A percentile compares a stretch with the other conserved stretches of the same genome.
Evolutionary conservation across 768 basidiomycete genomes (phyloP).

Genomic region (Tulasnella sp.): DNA sequence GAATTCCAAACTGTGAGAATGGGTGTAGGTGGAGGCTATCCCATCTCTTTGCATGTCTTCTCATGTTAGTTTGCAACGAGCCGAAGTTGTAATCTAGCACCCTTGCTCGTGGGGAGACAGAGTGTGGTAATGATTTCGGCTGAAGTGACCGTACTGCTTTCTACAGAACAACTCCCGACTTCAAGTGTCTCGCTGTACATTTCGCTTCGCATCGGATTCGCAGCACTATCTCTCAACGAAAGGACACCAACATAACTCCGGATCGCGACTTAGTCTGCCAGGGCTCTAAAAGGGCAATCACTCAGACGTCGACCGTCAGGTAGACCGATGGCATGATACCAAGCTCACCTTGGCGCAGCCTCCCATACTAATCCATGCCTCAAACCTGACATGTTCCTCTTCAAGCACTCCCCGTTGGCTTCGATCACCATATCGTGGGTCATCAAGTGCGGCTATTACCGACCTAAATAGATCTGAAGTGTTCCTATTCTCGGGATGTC

Average conservation of each 20-base stretch:
- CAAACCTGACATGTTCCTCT: background rate
- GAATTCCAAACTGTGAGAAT: too few species aligned
- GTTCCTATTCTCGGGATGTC: background rate
- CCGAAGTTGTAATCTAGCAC: too few species aligned
- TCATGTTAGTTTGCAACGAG: too few species aligned
- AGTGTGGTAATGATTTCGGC: too few species aligned
- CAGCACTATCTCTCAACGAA: background rate
- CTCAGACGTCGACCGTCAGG: background rate
- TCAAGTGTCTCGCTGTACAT: too few species aligned
- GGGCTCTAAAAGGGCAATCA: background rate
- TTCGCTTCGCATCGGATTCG: too few species aligned
- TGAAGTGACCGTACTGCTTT: too few species aligned
- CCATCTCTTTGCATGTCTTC: too few species aligned
- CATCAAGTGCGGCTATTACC: background rate
- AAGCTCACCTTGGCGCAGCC: background rate
- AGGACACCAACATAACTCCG: background rate
- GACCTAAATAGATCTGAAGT: background rate
- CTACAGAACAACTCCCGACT: too few species aligned
- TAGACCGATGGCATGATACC: background rate
- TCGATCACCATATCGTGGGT: too few species aligned
- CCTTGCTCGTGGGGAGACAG: too few species aligned
- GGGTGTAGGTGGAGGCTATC: too few species aligned
- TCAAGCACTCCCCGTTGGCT: fast-evolving
- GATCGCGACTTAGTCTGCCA: background rate
- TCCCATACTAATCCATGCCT: background rate